Evolutionary conservation across 2,329 filamentous ascomycete genomes (phyloP).

Genomic region (Leptoxyphium fumago): DNA sequence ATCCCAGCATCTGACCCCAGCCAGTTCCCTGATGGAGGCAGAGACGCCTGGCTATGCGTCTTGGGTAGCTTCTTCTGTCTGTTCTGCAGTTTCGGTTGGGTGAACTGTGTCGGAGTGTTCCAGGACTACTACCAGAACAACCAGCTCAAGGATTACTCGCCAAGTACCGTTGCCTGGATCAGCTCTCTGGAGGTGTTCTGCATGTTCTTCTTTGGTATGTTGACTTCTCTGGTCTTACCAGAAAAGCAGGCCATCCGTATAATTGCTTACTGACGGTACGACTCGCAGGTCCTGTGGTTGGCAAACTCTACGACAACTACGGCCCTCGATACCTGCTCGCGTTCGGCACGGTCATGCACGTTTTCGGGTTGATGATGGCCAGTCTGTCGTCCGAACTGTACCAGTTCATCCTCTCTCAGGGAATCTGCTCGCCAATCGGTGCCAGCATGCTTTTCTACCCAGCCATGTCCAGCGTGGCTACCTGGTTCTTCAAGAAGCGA

Average conservation of each 20-base stretch:
- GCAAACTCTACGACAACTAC: constrained; percentile 47
- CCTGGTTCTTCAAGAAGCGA: constrained; percentile 37
- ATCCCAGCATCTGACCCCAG: not conserved
- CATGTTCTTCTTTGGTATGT: constrained; percentile 35
- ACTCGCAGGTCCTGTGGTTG: constrained; percentile 38
- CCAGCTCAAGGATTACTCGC: constrained; percentile 24
- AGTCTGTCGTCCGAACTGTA: constrained; percentile 41
- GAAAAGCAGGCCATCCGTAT: too few relatives aligned
- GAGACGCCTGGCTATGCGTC: constrained; percentile 22
- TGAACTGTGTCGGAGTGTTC: constrained; percentile 31
- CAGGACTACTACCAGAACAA: constrained; percentile 32
- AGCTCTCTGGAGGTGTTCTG: constrained; percentile 30
- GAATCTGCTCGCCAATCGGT: constrained; percentile 38
- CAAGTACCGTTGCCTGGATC: constrained; percentile 32
- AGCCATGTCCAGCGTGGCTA: constrained; percentile 27
- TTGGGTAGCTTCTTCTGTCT: constrained; percentile 22
- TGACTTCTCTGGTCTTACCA: not conserved
- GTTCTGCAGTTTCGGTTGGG: constrained; percentile 28
- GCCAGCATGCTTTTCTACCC: constrained; percentile 34
- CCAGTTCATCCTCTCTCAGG: constrained; percentile 41
- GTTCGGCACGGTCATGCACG: constrained; percentile 38
- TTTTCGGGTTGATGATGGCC: constrained; percentile 51
- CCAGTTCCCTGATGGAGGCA: constrained; percentile 21
- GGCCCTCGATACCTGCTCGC: constrained; percentile 44
- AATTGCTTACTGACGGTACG: constrained; percentile 9